Conservation (phyloP, 768 basidiomycete species). For the Baorangia bicolor region DNA sequence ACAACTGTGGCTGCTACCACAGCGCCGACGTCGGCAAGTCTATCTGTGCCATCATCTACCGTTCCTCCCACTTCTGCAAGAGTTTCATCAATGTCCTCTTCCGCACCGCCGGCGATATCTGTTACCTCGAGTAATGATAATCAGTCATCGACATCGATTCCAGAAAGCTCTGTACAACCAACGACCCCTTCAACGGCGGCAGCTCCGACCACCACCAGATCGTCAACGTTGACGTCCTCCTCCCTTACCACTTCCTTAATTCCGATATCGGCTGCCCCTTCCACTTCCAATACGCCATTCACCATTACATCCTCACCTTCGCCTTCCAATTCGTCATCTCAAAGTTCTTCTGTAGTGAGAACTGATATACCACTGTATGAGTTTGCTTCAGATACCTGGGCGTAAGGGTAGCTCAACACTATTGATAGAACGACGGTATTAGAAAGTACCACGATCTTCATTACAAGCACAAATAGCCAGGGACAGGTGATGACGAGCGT, state of each 20-base stretch:
- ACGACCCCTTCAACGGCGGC: conserved; percentile 22
- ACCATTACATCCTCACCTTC: conserved; percentile 8
- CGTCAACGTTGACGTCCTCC: conserved; percentile 11
- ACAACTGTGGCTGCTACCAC: conserved; percentile 10
- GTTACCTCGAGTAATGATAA: conserved; percentile 14
- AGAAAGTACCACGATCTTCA: conserved; percentile 46
- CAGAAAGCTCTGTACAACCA: conserved; percentile 19
- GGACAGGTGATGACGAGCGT: conserved; percentile 50
- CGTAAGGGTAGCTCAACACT: conserved; percentile 10
- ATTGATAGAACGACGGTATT: conserved; percentile 49
- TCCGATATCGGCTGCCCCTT: conserved; percentile 14
- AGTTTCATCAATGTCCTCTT: conserved; percentile 6
- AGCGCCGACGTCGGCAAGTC: conserved; percentile 13
- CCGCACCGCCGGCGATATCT: conserved; percentile 16
- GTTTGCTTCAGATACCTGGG: conserved; percentile 13
- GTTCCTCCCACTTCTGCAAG: conserved; percentile 7
- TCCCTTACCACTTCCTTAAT: conserved; percentile 14
- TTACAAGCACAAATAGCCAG: conserved; percentile 58
- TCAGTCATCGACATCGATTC: conserved; percentile 20
- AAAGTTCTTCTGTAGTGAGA: conserved; percentile 1
- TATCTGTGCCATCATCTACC: conserved; percentile 9
- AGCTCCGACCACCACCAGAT: conserved; percentile 3
- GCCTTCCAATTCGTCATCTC: conserved; percentile 6
- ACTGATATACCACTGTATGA: conserved; percentile 24
- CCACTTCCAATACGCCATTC: conserved; percentile 14